Conservation (phyloP, 441 rosid species). For the Pelargonium australe region DNA sequence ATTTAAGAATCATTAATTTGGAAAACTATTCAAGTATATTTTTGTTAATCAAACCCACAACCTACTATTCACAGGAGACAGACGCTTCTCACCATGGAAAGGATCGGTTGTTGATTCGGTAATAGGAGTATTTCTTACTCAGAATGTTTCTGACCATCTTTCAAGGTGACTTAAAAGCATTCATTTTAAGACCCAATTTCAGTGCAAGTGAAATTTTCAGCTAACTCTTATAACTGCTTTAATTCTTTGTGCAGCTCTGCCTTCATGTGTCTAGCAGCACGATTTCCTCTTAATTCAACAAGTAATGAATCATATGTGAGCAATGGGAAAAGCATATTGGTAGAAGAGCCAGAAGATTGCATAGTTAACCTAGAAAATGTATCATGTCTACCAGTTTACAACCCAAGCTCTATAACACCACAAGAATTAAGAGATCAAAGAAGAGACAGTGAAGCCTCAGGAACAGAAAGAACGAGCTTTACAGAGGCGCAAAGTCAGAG, state of each 20-base stretch:
- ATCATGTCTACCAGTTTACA: conserved; percentile 25
- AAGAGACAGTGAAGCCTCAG: conserved; percentile 32
- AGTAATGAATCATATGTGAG: conserved; percentile 23
- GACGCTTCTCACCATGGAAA: conserved; percentile 96
- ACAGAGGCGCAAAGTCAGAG: conserved; percentile 38
- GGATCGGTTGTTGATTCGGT: conserved; percentile 99
- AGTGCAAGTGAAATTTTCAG: conserved; percentile 13
- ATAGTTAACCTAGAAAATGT: conserved; percentile 32
- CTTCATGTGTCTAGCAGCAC: conserved; percentile 82
- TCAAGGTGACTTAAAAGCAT: conserved; percentile 61
- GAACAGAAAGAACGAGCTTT: conserved; percentile 37
- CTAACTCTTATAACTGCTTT: conserved; percentile 22
- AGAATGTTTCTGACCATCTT: conserved; percentile 95
- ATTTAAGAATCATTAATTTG: too few relatives aligned
- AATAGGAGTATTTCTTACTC: conserved; percentile 94
- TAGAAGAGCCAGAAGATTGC: conserved; percentile 64
- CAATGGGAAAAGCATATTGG: conserved; percentile 28
- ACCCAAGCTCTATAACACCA: conserved; percentile 34
- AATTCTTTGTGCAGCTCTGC: conserved; percentile 67
- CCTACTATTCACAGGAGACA: conserved; percentile 66
- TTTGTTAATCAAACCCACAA: conserved; percentile 6
- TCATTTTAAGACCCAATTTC: conserved; percentile 13
- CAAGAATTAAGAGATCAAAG: conserved; percentile 33
- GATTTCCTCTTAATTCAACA: conserved; percentile 56
- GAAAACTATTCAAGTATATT: not conserved